A percentile compares a stretch with the other conserved stretches of the same genome.
Evolutionary conservation across 257 asterid species (phyloP).

Genomic region (Solanum clarkiae): DNA sequence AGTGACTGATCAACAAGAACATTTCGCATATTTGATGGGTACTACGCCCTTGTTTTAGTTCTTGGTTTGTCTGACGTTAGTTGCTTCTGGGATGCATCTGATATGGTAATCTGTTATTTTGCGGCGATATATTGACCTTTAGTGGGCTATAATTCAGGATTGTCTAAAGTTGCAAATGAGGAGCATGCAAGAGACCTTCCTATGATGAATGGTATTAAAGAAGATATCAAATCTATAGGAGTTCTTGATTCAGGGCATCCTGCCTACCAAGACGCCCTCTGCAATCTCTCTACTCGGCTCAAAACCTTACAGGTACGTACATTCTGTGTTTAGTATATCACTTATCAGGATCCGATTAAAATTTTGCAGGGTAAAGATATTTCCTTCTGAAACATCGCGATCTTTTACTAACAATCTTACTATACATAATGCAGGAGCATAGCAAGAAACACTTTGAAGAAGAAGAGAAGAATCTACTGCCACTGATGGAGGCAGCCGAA

Average conservation of each 20-base stretch:
- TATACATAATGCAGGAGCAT: slow-evolving; percentile 33
- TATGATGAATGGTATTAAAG: slow-evolving; percentile 92
- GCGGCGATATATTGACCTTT: background rate
- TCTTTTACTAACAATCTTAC: background rate
- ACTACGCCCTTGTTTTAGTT: background rate
- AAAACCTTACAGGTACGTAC: slow-evolving; percentile 60
- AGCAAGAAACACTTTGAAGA: slow-evolving; percentile 72
- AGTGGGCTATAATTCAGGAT: slow-evolving; percentile 32
- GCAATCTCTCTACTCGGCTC: slow-evolving; percentile 50
- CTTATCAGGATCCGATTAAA: background rate
- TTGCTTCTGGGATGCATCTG: background rate
- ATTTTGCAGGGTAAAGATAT: background rate
- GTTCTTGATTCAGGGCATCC: slow-evolving; percentile 78
- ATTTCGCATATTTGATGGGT: background rate
- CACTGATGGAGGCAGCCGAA: slow-evolving; percentile 88
- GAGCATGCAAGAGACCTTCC: slow-evolving; percentile 89
- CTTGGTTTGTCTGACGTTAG: background rate
- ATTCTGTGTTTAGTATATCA: background rate
- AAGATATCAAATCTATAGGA: slow-evolving; percentile 81
- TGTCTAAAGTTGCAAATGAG: slow-evolving; percentile 83
- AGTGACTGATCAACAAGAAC: background rate
- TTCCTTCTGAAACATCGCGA: background rate
- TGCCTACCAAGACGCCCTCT: slow-evolving; percentile 65
- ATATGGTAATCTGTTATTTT: background rate
- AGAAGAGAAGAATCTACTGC: slow-evolving; percentile 79